These are phyloP conservation scores for Nasturtium officinale DNA, from an alignment of 345 rosid genomes.

Conservation along the genomic window DNA sequence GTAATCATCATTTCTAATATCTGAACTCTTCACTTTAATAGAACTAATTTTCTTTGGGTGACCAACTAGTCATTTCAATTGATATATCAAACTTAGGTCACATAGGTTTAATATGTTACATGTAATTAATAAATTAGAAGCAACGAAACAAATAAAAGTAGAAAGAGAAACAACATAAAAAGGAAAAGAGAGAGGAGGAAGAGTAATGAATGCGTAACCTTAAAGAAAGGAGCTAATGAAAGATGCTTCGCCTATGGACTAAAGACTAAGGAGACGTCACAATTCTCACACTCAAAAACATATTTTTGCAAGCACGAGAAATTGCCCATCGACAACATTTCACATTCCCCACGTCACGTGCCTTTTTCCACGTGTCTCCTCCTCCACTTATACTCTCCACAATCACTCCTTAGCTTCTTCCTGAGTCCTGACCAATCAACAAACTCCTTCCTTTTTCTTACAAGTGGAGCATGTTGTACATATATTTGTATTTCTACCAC, in stretches of 20 bases:
- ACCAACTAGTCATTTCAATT: neutral
- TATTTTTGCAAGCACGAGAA: constrained; percentile 41
- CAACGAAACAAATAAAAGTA: neutral
- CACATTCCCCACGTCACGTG: constrained; percentile 43
- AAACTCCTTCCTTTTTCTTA: constrained; percentile 11
- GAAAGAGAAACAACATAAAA: neutral
- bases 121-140: constrained; percentile 17
- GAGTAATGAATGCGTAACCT: constrained; percentile 44
- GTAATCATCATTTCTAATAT: too few relatives aligned
- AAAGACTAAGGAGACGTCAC: constrained; percentile 39
- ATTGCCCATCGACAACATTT: constrained; percentile 34
- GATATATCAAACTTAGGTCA: neutral
- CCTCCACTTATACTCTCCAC: constrained; percentile 15
- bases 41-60: neutral
- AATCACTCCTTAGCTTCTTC: constrained; percentile 30
- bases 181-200: constrained; percentile 5
- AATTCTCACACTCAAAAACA: constrained; percentile 32
- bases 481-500: neutral
- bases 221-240: constrained; percentile 45
- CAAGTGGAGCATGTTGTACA: neutral
- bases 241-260: constrained; percentile 41
- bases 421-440: neutral
- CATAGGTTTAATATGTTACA: constrained; percentile 12
- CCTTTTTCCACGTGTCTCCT: constrained; percentile 47
- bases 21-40: neutral